Base-by-base conservation (phyloP, 2,329 filamentous ascomycete species). In the Cyphellophora europaea region DNA sequence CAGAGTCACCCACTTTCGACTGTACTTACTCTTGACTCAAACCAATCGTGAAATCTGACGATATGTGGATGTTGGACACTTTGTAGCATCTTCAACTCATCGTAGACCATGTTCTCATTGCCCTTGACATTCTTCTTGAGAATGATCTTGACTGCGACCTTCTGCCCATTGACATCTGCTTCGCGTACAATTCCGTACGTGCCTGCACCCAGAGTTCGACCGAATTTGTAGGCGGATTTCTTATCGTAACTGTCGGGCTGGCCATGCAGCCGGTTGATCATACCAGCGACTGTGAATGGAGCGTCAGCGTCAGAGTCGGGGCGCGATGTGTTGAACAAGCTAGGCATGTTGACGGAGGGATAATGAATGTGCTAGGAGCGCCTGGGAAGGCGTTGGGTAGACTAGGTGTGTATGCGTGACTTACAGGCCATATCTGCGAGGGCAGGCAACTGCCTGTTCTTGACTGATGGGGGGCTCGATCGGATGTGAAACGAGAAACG, bases 161-260 rank as follows among this genome's bases (percentile, higher is more conserved):
- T 82, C 58, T 86, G 85, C 13, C 74, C 72, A 27, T 81, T 77
- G 49, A 84, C 75, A 43, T 95, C 87, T 41, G 91, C 91, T 65
- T 98, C 91, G 52, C 91, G 79, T 53, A 98, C 91, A 54, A 98
- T 93, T 55, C 91, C 91, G 71, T 98, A 98, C 52, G 91, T 98
- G 51, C 91, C 91, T 43, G 91, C 91, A 55, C 91, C 91, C 40
- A 98, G 75, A 15, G 89, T 96, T 58, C 82, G 79, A 53, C 91
- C 91, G 61, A 98, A 94, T 50, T 73, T 79, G 63, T 98, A 98
- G 60, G 82, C 84, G 54, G 67, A 93, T 85, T 98, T 98, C 67
- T 93, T 94, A 59, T 96, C 91, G 69, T 98, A 98, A 67, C 86
- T 95, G 51, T 93, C 87, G 50, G 89, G 89, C 68, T 96, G 89